Conservation (phyloP, 2,329 filamentous ascomycete genomes). For the Orbilia ellipsospora region DNA sequence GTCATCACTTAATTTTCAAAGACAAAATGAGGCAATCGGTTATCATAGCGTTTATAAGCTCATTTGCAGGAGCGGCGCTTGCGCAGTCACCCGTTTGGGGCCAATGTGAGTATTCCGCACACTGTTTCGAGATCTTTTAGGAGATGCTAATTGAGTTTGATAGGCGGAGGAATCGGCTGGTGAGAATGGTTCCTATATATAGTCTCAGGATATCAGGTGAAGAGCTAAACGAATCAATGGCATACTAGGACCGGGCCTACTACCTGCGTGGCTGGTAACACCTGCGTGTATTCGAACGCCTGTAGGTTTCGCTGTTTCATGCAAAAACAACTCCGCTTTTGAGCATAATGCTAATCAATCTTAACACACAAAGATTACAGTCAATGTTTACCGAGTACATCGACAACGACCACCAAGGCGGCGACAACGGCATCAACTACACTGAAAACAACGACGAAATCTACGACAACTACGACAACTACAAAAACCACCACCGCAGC, state of each 20-base stretch:
- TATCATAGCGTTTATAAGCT: neutral
- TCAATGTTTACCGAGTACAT: conserved; percentile 11
- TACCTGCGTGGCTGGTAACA: conserved; percentile 16
- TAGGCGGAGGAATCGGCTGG: conserved; percentile 28
- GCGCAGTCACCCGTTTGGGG: conserved; percentile 11
- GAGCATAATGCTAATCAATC: neutral
- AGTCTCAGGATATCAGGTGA: neutral
- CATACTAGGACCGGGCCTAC: conserved; percentile 18
- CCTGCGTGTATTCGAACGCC: conserved; percentile 20
- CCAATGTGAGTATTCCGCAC: conserved; percentile 13
- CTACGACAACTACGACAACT: conserved; percentile 9
- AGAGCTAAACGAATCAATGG: neutral
- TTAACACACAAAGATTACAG: conserved; percentile 6
- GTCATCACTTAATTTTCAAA: too few species aligned
- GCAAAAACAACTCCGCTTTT: neutral
- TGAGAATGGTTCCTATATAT: neutral
- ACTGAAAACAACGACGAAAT: conserved; percentile 4
- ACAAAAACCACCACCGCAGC: conserved; percentile 21
- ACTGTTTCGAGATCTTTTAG: neutral
- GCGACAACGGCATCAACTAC: neutral
- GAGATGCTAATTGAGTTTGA: neutral
- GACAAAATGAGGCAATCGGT: too few species aligned
- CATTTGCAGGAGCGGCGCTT: neutral
- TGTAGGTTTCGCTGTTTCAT: conserved; percentile 3
- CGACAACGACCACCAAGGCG: conserved; percentile 1